A percentile compares a stretch with the other conserved stretches of the same genome.
phyloP scores from a whole-genome alignment of 352 stramenopile genomes.

The Chrysophaeum taylorii region DNA sequence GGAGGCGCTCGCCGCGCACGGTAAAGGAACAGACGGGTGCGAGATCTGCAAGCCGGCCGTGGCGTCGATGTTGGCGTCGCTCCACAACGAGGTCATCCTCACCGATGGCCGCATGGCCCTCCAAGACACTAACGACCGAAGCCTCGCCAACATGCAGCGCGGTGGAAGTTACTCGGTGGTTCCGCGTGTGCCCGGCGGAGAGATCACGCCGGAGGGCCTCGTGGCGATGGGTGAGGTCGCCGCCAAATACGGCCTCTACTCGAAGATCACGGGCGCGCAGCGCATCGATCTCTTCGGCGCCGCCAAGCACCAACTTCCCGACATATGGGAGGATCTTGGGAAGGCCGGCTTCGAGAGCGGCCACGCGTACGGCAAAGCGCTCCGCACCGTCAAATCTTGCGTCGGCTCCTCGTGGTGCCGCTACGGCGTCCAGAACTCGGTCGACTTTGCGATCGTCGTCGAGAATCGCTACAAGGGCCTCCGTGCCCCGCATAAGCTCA shows the following conservation, averaged over 20 bases:
- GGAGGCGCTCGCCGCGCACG: slow-evolving; percentile 65
- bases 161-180: slow-evolving; percentile 81
- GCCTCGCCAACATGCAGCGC: slow-evolving; percentile 79
- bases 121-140: slow-evolving; percentile 80
- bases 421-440: slow-evolving; percentile 73
- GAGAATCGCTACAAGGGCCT: slow-evolving; percentile 82
- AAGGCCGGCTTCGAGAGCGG: slow-evolving; percentile 73
- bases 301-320: slow-evolving; percentile 71
- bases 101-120: slow-evolving; percentile 55
- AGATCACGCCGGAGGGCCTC: slow-evolving; percentile 74
- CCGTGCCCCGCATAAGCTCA: slow-evolving; percentile 79
- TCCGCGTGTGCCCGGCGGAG: slow-evolving; percentile 69
- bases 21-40: slow-evolving; percentile 60
- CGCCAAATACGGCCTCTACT: slow-evolving; percentile 76
- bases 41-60: slow-evolving; percentile 81
- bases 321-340: slow-evolving; percentile 78
- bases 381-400: slow-evolving; percentile 81
- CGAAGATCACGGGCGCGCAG: slow-evolving; percentile 83
- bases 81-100: slow-evolving; percentile 71
- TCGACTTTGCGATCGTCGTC: slow-evolving; percentile 73
- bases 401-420: slow-evolving; percentile 79
- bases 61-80: slow-evolving; percentile 70
- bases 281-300: slow-evolving; percentile 79
- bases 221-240: slow-evolving; percentile 70
- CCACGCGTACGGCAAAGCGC: slow-evolving; percentile 78